These are phyloP conservation scores for Prunus mume DNA, from an alignment of 306 rosid species.

Conservation along the genomic window DNA sequence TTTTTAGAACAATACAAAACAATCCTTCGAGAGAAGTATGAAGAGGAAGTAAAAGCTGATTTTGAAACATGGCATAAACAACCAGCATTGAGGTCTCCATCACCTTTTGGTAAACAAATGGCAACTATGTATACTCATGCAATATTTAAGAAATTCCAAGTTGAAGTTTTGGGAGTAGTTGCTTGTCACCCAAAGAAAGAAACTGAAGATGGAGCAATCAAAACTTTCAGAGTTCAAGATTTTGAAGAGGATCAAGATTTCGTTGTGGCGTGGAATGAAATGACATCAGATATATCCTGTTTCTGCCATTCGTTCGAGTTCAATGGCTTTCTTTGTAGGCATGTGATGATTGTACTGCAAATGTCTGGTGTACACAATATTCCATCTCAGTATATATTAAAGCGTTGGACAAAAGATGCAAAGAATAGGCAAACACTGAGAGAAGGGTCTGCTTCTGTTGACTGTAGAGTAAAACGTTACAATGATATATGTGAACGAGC, in stretches of 20 bases:
- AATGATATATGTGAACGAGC: constrained; percentile 37
- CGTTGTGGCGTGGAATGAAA: constrained; percentile 42
- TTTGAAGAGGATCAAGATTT: constrained; percentile 39
- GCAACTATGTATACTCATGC: constrained; percentile 33
- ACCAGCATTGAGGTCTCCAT: constrained; percentile 48
- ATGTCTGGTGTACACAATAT: constrained; percentile 44
- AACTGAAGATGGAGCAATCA: constrained; percentile 27
- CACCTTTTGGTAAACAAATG: constrained; percentile 51
- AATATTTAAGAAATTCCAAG: constrained; percentile 46
- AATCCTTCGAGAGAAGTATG: constrained; percentile 32
- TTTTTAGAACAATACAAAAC: constrained; percentile 35
- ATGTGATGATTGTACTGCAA: constrained; percentile 47
- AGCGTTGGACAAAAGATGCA: constrained; percentile 47
- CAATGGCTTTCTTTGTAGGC: constrained; percentile 50
- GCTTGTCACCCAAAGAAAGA: constrained; percentile 54
- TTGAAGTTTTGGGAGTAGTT: constrained; percentile 54
- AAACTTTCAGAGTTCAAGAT: constrained; percentile 41
- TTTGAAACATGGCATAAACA: constrained; percentile 46
- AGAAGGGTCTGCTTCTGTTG: constrained; percentile 11
- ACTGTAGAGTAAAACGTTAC: constrained; percentile 33
- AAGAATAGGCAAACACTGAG: constrained; percentile 26
- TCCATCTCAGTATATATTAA: constrained; percentile 43
- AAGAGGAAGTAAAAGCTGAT: constrained; percentile 46
- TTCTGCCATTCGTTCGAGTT: constrained; percentile 45
- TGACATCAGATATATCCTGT: constrained; percentile 40